phyloP scores from a whole-genome alignment of 345 rosid genomes.

The Salix koriyanagi region DNA sequence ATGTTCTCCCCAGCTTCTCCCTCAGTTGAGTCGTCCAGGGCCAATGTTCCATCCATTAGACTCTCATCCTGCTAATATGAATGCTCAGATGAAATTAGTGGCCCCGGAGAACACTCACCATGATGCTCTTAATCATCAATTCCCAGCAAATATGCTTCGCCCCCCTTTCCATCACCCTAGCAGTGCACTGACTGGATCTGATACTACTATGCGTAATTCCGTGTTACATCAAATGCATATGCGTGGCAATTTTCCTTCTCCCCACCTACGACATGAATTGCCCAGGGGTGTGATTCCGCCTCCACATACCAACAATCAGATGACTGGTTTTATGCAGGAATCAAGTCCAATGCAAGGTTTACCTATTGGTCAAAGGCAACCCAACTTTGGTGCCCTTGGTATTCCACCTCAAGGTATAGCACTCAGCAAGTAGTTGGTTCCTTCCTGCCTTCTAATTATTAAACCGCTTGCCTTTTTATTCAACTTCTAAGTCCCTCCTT shows the following conservation, averaged over 20 bases:
- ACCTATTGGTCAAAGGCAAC: conserved; percentile 54
- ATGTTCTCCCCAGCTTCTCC: conserved; percentile 44
- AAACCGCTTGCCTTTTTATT: not conserved
- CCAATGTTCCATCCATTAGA: conserved; percentile 49
- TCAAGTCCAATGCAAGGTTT: conserved; percentile 56
- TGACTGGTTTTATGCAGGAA: conserved; percentile 51
- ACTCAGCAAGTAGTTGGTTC: not conserved
- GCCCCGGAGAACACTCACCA: conserved; percentile 53
- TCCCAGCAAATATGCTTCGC: conserved; percentile 49
- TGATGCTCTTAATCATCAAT: conserved; percentile 51
- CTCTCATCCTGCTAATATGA: conserved; percentile 51
- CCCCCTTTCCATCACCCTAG: conserved; percentile 61
- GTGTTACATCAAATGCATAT: conserved; percentile 64
- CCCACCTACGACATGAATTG: conserved; percentile 54
- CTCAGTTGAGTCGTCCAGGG: conserved; percentile 56
- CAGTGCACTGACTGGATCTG: conserved; percentile 52
- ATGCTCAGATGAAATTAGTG: conserved; percentile 60
- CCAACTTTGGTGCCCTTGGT: conserved; percentile 46
- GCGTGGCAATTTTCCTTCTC: conserved; percentile 52
- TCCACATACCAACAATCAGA: conserved; percentile 55
- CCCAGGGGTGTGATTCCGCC: conserved; percentile 40
- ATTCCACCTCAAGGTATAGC: conserved; percentile 42
- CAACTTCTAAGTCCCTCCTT: not conserved
- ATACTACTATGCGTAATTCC: conserved; percentile 52
- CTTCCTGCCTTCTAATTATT: not conserved